These are phyloP conservation scores for Pisolithus thermaeus DNA, from an alignment of 1,284 basidiomycete genomes.

Conservation along the genomic window DNA sequence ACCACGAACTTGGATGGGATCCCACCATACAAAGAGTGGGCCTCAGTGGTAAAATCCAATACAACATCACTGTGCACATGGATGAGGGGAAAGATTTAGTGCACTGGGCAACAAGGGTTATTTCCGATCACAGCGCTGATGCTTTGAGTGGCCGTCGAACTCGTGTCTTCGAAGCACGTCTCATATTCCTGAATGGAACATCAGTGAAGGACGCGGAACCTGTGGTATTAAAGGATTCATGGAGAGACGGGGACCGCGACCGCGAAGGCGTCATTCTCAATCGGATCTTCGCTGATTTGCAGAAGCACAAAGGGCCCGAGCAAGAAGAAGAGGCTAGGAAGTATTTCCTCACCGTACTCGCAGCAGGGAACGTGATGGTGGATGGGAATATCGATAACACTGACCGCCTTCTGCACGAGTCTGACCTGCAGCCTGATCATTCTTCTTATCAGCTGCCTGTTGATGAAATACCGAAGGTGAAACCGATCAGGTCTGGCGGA, in stretches of 20 bases:
- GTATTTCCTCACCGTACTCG: background rate
- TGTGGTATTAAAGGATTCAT: background rate
- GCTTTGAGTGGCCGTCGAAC: background rate
- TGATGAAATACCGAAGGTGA: background rate
- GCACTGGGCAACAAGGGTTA: background rate
- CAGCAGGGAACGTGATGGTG: background rate
- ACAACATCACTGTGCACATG: background rate
- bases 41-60: background rate
- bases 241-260: background rate
- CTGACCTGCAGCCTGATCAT: background rate
- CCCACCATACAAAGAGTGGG: background rate
- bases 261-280: background rate
- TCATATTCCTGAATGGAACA: background rate
- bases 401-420: background rate
- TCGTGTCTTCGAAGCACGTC: background rate
- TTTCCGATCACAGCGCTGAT: background rate
- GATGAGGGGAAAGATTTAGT: too few species aligned
- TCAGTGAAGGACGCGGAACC: background rate
- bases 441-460: background rate
- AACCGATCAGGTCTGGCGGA: background rate
- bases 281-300: background rate
- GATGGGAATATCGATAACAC: background rate
- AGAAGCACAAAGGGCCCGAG: background rate
- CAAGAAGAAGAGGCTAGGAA: background rate
- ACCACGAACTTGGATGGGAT: conserved; percentile 1